Percentiles rank a stretch among this genome's conserved stretches.
Conservation (phyloP, 2,329 filamentous ascomycete species). For the Aspergillus glaucus region DNA sequence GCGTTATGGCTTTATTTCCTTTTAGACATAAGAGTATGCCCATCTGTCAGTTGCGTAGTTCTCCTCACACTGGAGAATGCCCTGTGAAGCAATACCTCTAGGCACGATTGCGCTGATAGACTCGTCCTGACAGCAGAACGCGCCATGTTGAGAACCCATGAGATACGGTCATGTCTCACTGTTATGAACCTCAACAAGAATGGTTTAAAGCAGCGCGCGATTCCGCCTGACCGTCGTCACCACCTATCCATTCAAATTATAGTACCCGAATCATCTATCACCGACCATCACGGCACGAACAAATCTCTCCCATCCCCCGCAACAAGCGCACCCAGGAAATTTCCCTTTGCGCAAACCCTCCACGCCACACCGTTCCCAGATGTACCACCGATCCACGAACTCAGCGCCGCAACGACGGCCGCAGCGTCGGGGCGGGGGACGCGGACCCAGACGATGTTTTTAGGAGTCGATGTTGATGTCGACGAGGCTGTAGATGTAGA, state of each 20-base stretch:
- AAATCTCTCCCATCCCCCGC: conserved; percentile 29
- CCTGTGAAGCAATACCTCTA: too few relatives aligned
- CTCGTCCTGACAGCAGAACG: too few relatives aligned
- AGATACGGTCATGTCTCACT: too few relatives aligned
- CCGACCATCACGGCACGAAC: conserved; percentile 20
- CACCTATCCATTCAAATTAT: background rate
- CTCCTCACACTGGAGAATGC: too few relatives aligned
- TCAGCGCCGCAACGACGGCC: conserved; percentile 39
- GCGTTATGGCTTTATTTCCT: too few relatives aligned
- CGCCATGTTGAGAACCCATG: too few relatives aligned
- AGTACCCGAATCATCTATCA: background rate
- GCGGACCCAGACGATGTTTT: conserved; percentile 36
- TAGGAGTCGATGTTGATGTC: conserved; percentile 1
- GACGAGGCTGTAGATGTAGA: background rate
- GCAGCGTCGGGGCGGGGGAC: conserved; percentile 40
- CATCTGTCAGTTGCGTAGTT: too few relatives aligned
- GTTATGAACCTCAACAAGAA: too few relatives aligned
- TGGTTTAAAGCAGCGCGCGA: too few relatives aligned
- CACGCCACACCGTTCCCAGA: conserved; percentile 26
- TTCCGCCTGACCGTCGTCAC: background rate
- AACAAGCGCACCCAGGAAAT: conserved; percentile 29
- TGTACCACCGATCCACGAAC: conserved; percentile 40
- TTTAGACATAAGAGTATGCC: too few relatives aligned
- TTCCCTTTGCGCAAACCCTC: conserved; percentile 34
- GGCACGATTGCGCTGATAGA: too few relatives aligned